Conservation (phyloP, 306 rosid genomes). For the Delonix regia region DNA sequence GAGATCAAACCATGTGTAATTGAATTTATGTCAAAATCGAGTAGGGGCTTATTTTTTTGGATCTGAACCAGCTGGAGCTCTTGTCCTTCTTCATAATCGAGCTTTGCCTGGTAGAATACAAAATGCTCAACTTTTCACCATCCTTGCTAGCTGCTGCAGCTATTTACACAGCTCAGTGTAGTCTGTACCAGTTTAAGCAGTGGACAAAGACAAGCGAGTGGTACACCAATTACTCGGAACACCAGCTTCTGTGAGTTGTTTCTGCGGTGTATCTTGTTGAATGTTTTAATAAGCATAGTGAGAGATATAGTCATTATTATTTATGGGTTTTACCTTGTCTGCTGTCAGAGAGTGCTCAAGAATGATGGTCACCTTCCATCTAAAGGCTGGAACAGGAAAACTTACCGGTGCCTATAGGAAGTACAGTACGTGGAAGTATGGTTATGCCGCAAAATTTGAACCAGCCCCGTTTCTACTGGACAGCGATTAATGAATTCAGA, state of each 20-base stretch:
- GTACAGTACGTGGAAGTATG: conserved; percentile 68
- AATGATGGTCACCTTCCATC: conserved; percentile 78
- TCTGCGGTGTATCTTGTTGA: background rate
- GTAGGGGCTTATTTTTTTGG: conserved; percentile 5
- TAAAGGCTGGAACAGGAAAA: conserved; percentile 61
- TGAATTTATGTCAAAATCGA: conserved; percentile 1
- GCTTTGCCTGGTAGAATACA: conserved; percentile 77
- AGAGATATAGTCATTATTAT: background rate
- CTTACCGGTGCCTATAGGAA: conserved; percentile 53
- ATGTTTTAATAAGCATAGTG: background rate
- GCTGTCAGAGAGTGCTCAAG: conserved; percentile 72
- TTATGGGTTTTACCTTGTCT: background rate
- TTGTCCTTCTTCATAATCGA: conserved; percentile 80
- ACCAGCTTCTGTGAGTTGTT: conserved; percentile 67
- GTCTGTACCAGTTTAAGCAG: conserved; percentile 54
- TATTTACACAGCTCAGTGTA: conserved; percentile 73
- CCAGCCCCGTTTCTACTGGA: conserved; percentile 52
- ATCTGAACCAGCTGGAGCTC: conserved; percentile 65
- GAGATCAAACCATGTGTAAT: background rate
- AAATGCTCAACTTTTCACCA: conserved; percentile 74
- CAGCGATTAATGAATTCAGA: conserved; percentile 31
- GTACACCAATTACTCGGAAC: conserved; percentile 68
- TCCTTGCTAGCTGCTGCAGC: conserved; percentile 88
- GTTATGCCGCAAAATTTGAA: conserved; percentile 64
- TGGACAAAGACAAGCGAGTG: conserved; percentile 84